Base-by-base conservation (phyloP, 805 yeast genomes). In the Brettanomyces sp. region DNA sequence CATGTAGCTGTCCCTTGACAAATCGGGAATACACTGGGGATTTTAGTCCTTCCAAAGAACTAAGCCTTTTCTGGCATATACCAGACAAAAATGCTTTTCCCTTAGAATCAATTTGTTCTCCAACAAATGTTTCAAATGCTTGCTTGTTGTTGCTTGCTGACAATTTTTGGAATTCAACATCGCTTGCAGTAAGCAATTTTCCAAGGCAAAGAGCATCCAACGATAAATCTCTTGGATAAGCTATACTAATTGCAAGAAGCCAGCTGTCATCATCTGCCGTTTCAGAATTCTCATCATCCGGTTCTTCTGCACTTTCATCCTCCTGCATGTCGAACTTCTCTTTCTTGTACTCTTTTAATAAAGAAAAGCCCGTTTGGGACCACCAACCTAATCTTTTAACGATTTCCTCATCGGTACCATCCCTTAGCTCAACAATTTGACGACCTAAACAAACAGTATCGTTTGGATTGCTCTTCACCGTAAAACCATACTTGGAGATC, bases 401-500 rank as follows among this genome's bases (percentile, higher is more conserved):
- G 6, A 51, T 47, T 3, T 51, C 45, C 21, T 48, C 52, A 24
- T 28, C 37, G 13, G 5, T 24, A 32, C 37, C 24, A 14, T 30
- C 36, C 12, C 49, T 50, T 28, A 47, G 55, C 3, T 45, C 46
- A 43, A 58, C 39, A 45, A 59, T 54, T 50, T 79, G 82, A 1
- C 69, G 65, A 1, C 82, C 79, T n/a, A 86, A 57, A 45, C 78
- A 69, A 11, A 84, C 74, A 2, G 72, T 58, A 52, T 84, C 88
- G 54, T 76, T 71, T 1, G 68, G 65, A 51, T 80, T 77, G n/a
- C 66, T 65, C 43, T 69, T 65, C 35, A 74, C 67, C 8, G 81
- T 75, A 59, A 90, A 89, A 1, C 96, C 96, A 59, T 89, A 90
- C 47, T 85, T 73, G 12, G 89, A 77, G 12, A 89, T 60, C 37